Conservation (phyloP, 768 basidiomycete species). For the Hemileccinum impolitum region DNA sequence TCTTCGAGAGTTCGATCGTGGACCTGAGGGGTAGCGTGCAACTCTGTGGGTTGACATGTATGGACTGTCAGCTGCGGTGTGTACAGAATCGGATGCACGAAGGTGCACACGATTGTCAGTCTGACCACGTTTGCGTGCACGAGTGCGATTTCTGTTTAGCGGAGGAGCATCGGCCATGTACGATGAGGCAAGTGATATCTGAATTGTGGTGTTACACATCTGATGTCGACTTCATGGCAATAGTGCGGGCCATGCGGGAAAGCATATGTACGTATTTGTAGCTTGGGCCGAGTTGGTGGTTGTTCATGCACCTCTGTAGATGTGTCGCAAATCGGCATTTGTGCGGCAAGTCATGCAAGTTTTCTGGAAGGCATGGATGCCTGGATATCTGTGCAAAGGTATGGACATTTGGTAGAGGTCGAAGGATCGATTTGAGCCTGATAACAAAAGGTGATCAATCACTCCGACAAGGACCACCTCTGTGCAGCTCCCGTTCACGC, state of each 20-base stretch:
- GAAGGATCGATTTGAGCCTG: not conserved
- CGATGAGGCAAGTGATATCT: constrained; percentile 40
- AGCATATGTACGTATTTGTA: constrained; percentile 44
- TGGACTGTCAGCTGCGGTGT: constrained; percentile 35
- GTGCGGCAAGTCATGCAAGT: constrained; percentile 50
- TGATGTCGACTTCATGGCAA: not conserved
- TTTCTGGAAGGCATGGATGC: constrained; percentile 49
- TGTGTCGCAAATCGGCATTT: constrained; percentile 51
- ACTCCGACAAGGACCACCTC: constrained; percentile 46
- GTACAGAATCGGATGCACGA: constrained; percentile 45
- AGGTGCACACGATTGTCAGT: constrained; percentile 46
- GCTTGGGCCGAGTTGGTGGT: accelerated
- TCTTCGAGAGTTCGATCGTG: no score
- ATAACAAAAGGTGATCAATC: constrained; percentile 40
- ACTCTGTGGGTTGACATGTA: no score
- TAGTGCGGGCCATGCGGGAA: constrained; percentile 58
- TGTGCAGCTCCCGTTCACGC: constrained; percentile 53
- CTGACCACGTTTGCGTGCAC: constrained; percentile 45
- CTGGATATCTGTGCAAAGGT: constrained; percentile 52
- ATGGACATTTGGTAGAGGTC: not conserved
- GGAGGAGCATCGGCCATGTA: constrained; percentile 35
- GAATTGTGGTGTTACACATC: not conserved
- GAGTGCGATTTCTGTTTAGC: constrained; percentile 40
- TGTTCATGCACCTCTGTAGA: constrained; percentile 29
- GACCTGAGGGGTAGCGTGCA: no score